Percentiles rank a stretch among this genome's conserved stretches.
Evolutionary conservation across 805 yeast species (phyloP).

Genomic region (Ogataea pignaliae): DNA sequence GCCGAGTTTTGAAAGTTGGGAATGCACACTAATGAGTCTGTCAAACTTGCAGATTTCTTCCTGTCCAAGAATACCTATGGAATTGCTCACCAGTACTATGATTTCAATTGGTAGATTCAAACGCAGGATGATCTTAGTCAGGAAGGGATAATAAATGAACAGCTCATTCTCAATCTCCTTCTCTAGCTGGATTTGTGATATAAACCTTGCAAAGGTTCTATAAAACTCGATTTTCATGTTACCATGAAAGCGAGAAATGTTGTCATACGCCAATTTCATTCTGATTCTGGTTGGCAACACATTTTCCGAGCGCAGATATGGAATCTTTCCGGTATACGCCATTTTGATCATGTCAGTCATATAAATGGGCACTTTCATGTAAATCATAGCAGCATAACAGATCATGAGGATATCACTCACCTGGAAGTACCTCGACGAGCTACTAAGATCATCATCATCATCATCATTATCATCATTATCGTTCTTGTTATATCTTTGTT

Average conservation of each 20-base stretch:
- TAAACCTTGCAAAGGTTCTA: constrained; percentile 3
- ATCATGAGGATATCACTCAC: constrained; percentile 30
- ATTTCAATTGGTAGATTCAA: constrained; percentile 48
- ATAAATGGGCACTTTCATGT: constrained; percentile 47
- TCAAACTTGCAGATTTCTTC: not conserved
- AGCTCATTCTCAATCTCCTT: constrained; percentile 5
- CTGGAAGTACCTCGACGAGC: not conserved
- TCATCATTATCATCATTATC: not conserved
- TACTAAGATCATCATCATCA: not conserved
- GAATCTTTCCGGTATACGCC: constrained; percentile 41
- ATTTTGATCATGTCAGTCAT: constrained; percentile 42
- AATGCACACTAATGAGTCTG: not conserved
- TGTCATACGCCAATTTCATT: constrained; percentile 12
- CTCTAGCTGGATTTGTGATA: not conserved
- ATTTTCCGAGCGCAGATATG: constrained; percentile 29
- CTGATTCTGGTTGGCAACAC: constrained; percentile 19
- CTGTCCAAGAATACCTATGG: constrained; percentile 15
- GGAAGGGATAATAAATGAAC: constrained; percentile 33
- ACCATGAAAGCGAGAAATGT: constrained; percentile 9
- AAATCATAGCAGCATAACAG: constrained; percentile 47
- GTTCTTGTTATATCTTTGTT: too few relatives aligned
- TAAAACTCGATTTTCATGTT: constrained; percentile 11
- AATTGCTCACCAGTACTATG: constrained; percentile 30
- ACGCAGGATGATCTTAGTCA: constrained; percentile 39
- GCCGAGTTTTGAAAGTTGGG: constrained; percentile 1